Evolutionary conservation across 768 basidiomycete species (phyloP).

Genomic region (Royoungia palumana): DNA sequence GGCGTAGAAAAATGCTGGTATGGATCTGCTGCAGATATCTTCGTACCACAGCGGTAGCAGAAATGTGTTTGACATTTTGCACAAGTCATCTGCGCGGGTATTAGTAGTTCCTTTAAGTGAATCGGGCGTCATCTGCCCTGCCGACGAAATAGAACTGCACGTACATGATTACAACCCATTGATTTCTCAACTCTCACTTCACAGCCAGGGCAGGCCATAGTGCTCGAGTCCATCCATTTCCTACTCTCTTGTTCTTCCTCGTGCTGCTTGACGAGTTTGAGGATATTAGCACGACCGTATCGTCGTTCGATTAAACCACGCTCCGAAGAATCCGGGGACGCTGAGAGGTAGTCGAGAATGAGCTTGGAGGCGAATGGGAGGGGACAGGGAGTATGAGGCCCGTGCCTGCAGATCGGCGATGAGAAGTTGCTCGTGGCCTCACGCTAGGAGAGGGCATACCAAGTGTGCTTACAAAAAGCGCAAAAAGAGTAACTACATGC

Average conservation of each 20-base stretch:
- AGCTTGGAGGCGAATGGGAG: constrained; percentile 64
- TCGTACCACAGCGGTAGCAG: constrained; percentile 74
- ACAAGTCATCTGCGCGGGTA: constrained; percentile 64
- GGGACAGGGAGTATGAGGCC: constrained; percentile 68
- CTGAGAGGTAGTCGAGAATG: constrained; percentile 62
- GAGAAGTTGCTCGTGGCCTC: background rate
- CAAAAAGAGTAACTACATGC: constrained; percentile 79
- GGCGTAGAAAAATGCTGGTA: constrained; percentile 66
- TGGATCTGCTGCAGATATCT: constrained; percentile 47
- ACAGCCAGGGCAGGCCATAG: constrained; percentile 75
- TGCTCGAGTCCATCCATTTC: constrained; percentile 66
- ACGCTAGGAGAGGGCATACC: constrained; percentile 42
- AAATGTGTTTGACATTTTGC: constrained; percentile 73
- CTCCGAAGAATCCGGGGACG: constrained; percentile 48
- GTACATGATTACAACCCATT: constrained; percentile 84
- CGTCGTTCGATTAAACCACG: constrained; percentile 55
- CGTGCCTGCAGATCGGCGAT: constrained; percentile 63
- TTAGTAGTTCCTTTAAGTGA: background rate
- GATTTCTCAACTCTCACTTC: constrained; percentile 69
- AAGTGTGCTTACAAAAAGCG: constrained; percentile 75
- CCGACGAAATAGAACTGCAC: constrained; percentile 21
- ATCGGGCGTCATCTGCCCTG: too few species aligned
- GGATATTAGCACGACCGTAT: constrained; percentile 61
- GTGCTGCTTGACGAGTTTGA: constrained; percentile 56
- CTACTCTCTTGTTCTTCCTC: constrained; percentile 74